These are phyloP conservation scores for Sporothrix phasma DNA, from an alignment of 2,329 filamentous ascomycete species.

Conservation along the genomic window DNA sequence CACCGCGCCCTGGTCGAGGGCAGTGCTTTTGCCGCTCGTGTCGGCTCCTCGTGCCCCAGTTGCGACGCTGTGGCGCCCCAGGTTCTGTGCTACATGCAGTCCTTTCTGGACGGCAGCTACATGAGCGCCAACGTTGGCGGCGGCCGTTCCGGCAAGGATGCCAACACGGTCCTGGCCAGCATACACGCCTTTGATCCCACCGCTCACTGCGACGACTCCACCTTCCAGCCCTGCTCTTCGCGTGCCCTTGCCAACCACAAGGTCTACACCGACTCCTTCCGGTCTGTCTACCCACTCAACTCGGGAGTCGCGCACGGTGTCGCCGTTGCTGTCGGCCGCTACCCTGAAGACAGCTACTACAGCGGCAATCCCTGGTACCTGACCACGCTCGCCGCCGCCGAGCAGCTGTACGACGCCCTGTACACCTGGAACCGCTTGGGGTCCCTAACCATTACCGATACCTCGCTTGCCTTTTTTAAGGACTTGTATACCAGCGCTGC, in stretches of 20 bases:
- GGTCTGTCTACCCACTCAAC: constrained; percentile 59
- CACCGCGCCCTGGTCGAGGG: constrained; percentile 63
- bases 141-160: constrained; percentile 55
- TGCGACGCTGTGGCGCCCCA: constrained; percentile 57
- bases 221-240: constrained; percentile 70
- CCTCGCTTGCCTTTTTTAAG: constrained; percentile 62
- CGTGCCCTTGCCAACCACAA: constrained; percentile 67
- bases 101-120: constrained; percentile 60
- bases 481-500: constrained; percentile 49
- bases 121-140: constrained; percentile 53
- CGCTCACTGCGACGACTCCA: constrained; percentile 55
- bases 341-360: constrained; percentile 64
- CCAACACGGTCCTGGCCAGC: constrained; percentile 56
- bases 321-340: constrained; percentile 56
- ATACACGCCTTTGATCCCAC: constrained; percentile 62
- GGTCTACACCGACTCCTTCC: constrained; percentile 64
- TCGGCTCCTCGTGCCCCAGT: constrained; percentile 49
- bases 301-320: constrained; percentile 47
- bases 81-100: constrained; percentile 62
- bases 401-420: constrained; percentile 68
- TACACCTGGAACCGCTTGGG: constrained; percentile 58
- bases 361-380: constrained; percentile 70
- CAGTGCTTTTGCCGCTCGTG: constrained; percentile 49
- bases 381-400: constrained; percentile 64
- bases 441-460: constrained; percentile 52